A percentile compares a stretch with the other conserved stretches of the same genome.
Conservation (phyloP, 257 asterid species). For the Linderniella brevidens region DNA sequence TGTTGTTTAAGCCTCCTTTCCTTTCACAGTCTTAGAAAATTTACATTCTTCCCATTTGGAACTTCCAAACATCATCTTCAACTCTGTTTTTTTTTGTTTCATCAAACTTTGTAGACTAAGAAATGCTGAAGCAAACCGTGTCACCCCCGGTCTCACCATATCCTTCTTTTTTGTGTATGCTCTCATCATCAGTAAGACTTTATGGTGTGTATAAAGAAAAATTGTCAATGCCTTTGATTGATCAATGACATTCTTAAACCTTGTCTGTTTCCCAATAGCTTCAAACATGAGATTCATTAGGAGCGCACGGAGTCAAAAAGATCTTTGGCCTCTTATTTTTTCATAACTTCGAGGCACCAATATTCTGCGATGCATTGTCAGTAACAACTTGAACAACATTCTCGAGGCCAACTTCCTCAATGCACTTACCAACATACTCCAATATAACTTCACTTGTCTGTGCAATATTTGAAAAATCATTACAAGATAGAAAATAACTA, state of each 20-base stretch:
- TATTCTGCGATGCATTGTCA: constrained; percentile 7
- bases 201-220: neutral
- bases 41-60: constrained; percentile 3
- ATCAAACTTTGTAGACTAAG: neutral
- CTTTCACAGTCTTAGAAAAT: neutral
- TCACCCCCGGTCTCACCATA: neutral
- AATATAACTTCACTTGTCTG: neutral
- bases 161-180: neutral
- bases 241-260: neutral
- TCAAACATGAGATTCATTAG: constrained; percentile 1
- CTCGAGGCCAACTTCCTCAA: neutral
- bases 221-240: neutral
- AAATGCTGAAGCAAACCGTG: neutral
- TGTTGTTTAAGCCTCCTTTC: neutral
- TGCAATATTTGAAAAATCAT: neutral
- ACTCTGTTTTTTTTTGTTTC: neutral
- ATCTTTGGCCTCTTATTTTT: neutral
- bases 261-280: neutral
- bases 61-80: neutral
- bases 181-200: neutral
- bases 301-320: constrained; percentile 1
- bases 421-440: constrained; percentile 4
- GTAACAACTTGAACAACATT: constrained; percentile 8
- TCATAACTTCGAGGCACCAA: neutral
- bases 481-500: constrained; percentile 2